Evolutionary conservation across 768 basidiomycete species (phyloP).

Genomic region (Cystobasidium onofrii): DNA sequence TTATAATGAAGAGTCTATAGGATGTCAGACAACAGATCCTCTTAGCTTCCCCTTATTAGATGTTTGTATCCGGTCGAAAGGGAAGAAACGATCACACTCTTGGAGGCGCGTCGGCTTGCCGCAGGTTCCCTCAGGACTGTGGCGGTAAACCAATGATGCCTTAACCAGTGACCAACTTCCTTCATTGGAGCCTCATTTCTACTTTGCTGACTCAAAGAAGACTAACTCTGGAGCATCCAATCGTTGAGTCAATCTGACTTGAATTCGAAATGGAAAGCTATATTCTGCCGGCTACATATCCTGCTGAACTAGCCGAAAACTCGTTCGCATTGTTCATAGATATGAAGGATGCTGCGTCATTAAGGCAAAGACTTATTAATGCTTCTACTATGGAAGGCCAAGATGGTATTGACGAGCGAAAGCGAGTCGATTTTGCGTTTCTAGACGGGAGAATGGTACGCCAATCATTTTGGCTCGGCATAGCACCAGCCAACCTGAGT

Average conservation of each 20-base stretch:
- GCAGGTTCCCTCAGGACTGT: neutral
- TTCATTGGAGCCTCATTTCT: neutral
- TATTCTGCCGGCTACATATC: constrained; percentile 42
- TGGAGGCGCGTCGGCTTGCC: neutral
- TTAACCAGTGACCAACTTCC: neutral
- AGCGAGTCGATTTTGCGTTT: constrained; percentile 81
- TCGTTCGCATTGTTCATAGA: constrained; percentile 58
- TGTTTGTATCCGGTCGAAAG: neutral
- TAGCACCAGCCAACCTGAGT: neutral
- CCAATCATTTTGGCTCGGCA: neutral
- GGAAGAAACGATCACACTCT: neutral
- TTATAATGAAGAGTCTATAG: neutral
- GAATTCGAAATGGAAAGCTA: constrained; percentile 45
- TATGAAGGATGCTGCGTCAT: constrained; percentile 51
- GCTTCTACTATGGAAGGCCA: constrained; percentile 58
- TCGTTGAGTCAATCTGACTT: no score
- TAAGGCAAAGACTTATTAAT: constrained; percentile 61
- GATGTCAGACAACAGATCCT: no score
- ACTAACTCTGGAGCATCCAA: no score
- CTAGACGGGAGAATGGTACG: constrained; percentile 57
- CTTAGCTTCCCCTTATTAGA: neutral
- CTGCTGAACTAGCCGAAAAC: constrained; percentile 48
- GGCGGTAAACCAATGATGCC: neutral
- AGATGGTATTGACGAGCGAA: constrained; percentile 61
- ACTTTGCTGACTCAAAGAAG: neutral